Evolutionary conservation across 2,329 filamentous ascomycete genomes (phyloP), one percentile per base, ranked within the genome.

Genomic region (Aspergillus tubingensis): DNA sequence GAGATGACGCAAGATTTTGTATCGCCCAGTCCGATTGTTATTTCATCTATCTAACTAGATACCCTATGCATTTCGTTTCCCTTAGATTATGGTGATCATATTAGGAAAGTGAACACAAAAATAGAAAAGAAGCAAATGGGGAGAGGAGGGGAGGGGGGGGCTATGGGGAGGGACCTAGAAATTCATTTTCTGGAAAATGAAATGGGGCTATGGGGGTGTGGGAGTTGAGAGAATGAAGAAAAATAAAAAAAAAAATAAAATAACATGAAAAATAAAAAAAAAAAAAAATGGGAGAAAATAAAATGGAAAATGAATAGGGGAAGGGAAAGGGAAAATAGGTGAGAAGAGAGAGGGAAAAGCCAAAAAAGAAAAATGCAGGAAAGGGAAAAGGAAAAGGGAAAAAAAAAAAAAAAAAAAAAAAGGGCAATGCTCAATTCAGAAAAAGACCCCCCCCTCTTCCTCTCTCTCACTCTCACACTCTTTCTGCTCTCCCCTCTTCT

Each of bases 71-170:
- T 36, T 36, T 50, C 47, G 47, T 50, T 50, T 50, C 47, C 47
- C 25, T 32, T 50, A 50, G 47, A 50, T 50, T 27, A 50, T 30
- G 47, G 47, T 25, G 15, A 50, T 50, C 47, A 27, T 32, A 50
- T 32, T 50, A 27, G 47, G 47, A n/a, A 30, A 50, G 47, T 17
- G 47, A 19, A 32, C 47, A 43, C 36, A 64, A 58, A 60, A 58
- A 61, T 60, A 62, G 54, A 64, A 58, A 60, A 58, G 48, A 60
- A 62, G 53, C 56, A 65, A 59, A 61, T 53, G 56, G 58, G 59
- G 47, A 36, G 57, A 23, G 2, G 23, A 2, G 25, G 25, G 7
- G 25, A 7, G 25, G 25, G 25, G 25, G 25, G 25, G 6, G 25
- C 25, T 27, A 27, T 36, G 32, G 32, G 32, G 32, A 36, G 10